Percentiles rank a stretch among this genome's conserved stretches.
Conservation (phyloP, 2,329 filamentous ascomycete genomes). For the Neurospora crassa region DNA sequence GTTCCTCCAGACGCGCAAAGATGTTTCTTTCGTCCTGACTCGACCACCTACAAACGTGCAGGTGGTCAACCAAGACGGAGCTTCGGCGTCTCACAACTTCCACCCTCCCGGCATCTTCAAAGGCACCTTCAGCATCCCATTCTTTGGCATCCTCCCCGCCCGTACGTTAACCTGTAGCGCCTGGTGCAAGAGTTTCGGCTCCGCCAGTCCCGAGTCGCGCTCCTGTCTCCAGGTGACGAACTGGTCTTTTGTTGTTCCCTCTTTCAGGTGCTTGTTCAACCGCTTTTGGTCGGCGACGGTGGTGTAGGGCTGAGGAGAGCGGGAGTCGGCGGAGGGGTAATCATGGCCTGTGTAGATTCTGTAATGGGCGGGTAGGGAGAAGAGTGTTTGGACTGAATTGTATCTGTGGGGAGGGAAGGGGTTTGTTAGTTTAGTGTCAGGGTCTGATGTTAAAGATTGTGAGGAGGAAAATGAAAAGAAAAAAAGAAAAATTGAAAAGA, state of each 20-base stretch:
- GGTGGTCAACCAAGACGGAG: neutral
- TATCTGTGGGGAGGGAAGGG: constrained; percentile 19
- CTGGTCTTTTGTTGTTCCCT: constrained; percentile 29
- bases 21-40: neutral
- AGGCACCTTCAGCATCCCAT: constrained; percentile 12
- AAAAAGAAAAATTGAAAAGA: too few relatives aligned
- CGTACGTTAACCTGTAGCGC: constrained; percentile 44
- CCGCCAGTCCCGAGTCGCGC: constrained; percentile 33
- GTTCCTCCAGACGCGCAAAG: neutral
- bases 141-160: constrained; percentile 32
- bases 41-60: neutral
- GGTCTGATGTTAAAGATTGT: too few relatives aligned
- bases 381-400: constrained; percentile 31
- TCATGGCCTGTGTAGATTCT: constrained; percentile 47
- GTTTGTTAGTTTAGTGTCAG: neutral
- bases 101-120: constrained; percentile 1
- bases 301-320: constrained; percentile 28
- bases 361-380: constrained; percentile 31
- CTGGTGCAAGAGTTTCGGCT: constrained; percentile 39
- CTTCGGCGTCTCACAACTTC: neutral
- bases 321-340: constrained; percentile 33
- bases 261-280: constrained; percentile 39
- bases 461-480: neutral
- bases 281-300: constrained; percentile 36
- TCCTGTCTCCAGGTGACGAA: constrained; percentile 34